Evolutionary conservation across 2,329 filamentous ascomycete species (phyloP), one percentile per base, ranked within the genome.

Genomic region (Bipolaris zeicola): DNA sequence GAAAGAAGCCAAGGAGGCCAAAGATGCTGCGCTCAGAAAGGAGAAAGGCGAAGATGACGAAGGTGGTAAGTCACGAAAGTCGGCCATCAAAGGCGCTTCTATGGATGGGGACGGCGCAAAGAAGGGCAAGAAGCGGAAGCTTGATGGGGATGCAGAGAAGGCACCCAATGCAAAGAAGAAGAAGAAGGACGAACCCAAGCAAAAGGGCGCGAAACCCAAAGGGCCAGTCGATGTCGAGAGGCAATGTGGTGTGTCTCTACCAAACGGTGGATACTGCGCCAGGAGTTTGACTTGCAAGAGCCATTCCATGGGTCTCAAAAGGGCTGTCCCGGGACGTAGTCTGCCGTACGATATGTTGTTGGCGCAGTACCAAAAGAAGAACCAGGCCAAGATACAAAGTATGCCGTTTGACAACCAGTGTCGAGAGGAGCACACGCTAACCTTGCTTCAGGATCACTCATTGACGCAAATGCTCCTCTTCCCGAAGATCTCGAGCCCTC

Each of bases 371-470:
- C 80, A 82, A 89, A 97, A 98, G 83, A 98, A 97, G 82, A 99
- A 99, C 69, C 95, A 98, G 76, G 95, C 95, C 20, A 96, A 96
- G 72, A 91, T 96, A 79, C 95, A 98, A 77, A 96, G 91, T 93
- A 82, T 79, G 89, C 84, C 34, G 14, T 33, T 13, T 28, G 6
- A n/a, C 16, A 22, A 13, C 20, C 18, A n/a, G 26, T 11, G 3
- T 8, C 11, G 3, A 20, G 13, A 31, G 6, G 10, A 42, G 18
- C 10, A 16, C 1, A 16, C 41, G 37, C 57, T 66, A 50, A 66
- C 44, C 43, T 31, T 11, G 31, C 28, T 28, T 10, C 74, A 95
- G 91, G 97, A 80, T 93, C 93, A 34, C 92, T 93, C 36, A 89
- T 99, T 65, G 93, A 98, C 74, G 94, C 95, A 53, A 96, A 96